phyloP scores from a whole-genome alignment of 371 early-diverging fungal genomes.

The Amoeboaphelidium occidentale region DNA sequence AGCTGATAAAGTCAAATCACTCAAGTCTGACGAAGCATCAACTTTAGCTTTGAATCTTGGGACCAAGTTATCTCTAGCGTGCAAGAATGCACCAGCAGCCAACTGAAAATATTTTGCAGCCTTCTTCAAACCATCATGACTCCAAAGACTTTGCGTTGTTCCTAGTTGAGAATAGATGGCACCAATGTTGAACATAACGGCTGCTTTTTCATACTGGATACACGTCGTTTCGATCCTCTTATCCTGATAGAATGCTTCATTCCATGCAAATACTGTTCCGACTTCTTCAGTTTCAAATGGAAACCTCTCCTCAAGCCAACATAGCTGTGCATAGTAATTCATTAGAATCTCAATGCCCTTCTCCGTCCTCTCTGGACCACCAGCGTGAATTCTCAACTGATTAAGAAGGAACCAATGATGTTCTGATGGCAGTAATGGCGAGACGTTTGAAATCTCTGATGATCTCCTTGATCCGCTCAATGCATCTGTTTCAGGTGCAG shows the following conservation, averaged over 20 bases:
- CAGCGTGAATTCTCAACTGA: constrained; percentile 22
- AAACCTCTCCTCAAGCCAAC: constrained; percentile 17
- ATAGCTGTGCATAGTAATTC: constrained; percentile 20
- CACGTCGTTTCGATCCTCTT: constrained; percentile 9
- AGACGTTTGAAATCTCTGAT: constrained; percentile 1
- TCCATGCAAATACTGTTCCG: constrained; percentile 18
- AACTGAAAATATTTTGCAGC: constrained; percentile 20
- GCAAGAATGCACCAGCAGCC: constrained; percentile 16
- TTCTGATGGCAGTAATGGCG: constrained; percentile 12
- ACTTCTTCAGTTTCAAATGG: constrained; percentile 17
- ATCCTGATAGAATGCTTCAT: constrained; percentile 14
- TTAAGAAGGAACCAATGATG: constrained; percentile 21
- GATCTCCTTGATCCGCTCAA: neutral
- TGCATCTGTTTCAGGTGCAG: neutral
- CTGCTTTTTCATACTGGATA: constrained; percentile 27
- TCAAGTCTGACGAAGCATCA: constrained; percentile 13
- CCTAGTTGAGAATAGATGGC: constrained; percentile 19
- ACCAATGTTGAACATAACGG: constrained; percentile 20
- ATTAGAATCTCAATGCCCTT: constrained; percentile 16
- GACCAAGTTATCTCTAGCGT: constrained; percentile 15
- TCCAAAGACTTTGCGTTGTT: constrained; percentile 10
- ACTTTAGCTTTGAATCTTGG: constrained; percentile 16
- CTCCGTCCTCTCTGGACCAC: constrained; percentile 19
- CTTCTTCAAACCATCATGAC: constrained; percentile 15
- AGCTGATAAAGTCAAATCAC: constrained; percentile 15